These are phyloP conservation scores for Colletotrichum spinosum DNA, from an alignment of 2,329 filamentous ascomycete genomes.

Conservation along the genomic window DNA sequence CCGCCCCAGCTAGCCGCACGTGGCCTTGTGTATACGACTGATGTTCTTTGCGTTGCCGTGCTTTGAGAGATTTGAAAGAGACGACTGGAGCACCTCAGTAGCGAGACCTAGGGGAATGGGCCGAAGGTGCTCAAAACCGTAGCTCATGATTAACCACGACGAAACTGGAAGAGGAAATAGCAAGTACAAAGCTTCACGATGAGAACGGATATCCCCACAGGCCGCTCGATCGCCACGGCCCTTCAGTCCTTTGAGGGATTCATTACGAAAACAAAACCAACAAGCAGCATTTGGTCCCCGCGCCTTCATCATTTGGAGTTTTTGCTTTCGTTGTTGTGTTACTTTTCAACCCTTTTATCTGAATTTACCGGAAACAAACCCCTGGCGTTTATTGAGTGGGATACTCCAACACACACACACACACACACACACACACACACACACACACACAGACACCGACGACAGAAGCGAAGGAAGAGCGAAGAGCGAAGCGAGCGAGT, in stretches of 20 bases:
- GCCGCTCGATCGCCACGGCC: background rate
- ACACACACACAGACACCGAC: slow-evolving; percentile 28
- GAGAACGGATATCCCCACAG: slow-evolving; percentile 5
- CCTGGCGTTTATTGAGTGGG: slow-evolving; percentile 35
- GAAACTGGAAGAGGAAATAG: slow-evolving; percentile 25
- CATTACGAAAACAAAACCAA: slow-evolving; percentile 32
- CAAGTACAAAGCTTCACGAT: slow-evolving; percentile 9
- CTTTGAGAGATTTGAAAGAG: background rate
- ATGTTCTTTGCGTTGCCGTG: background rate
- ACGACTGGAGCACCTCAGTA: background rate
- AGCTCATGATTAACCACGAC: slow-evolving; percentile 29
- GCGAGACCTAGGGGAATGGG: slow-evolving; percentile 1
- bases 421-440: slow-evolving; percentile 25
- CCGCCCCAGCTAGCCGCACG: background rate
- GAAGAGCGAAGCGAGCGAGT: background rate
- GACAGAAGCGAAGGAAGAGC: background rate
- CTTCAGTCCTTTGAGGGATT: slow-evolving; percentile 20
- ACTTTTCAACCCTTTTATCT: background rate
- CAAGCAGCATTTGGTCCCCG: slow-evolving; percentile 31
- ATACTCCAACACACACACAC: slow-evolving; percentile 23
- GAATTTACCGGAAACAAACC: slow-evolving; percentile 13
- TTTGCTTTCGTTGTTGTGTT: slow-evolving; percentile 3
- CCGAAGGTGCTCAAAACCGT: background rate
- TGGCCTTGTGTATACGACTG: slow-evolving; percentile 6
- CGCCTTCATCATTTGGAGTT: slow-evolving; percentile 38